phyloP scores from a whole-genome alignment of 1,139 yeast genomes.

The Lodderomyces metapsilosis region DNA sequence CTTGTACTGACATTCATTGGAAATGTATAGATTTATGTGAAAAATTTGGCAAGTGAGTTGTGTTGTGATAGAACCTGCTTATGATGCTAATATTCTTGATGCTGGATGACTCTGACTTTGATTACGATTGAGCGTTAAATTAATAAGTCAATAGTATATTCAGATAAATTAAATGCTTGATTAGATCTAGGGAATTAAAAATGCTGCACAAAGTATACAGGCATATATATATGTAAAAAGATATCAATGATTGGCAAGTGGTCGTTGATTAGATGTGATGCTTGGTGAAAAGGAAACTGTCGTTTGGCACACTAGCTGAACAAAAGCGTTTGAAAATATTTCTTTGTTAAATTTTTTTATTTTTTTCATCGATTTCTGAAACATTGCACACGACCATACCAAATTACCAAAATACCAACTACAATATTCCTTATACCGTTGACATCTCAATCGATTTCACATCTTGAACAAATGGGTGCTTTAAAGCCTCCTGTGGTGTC shows the following conservation, averaged over 20 bases:
- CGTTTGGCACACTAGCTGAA: neutral
- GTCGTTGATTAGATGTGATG: neutral
- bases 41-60: too few relatives aligned
- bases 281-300: neutral
- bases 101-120: too few relatives aligned
- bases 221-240: neutral
- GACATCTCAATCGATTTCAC: slow-evolving; percentile 14
- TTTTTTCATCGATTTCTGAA: slow-evolving; percentile 1
- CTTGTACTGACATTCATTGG: slow-evolving; percentile 86
- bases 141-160: slow-evolving; percentile 3
- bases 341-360: neutral
- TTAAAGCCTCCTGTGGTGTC: slow-evolving; percentile 93
- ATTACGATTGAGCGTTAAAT: slow-evolving; percentile 3
- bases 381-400: slow-evolving; percentile 3
- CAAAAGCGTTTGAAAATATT: neutral
- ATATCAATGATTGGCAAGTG: neutral
- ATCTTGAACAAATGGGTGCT: slow-evolving; percentile 80
- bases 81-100: too few relatives aligned
- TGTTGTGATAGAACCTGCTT: too few relatives aligned
- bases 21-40: neutral
- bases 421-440: neutral
- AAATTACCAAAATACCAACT: too few relatives aligned
- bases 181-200: neutral
- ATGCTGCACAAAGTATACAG: neutral
- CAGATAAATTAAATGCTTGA: neutral